phyloP scores from a whole-genome alignment of 306 rosid genomes.

The Trifolium fragiferum region DNA sequence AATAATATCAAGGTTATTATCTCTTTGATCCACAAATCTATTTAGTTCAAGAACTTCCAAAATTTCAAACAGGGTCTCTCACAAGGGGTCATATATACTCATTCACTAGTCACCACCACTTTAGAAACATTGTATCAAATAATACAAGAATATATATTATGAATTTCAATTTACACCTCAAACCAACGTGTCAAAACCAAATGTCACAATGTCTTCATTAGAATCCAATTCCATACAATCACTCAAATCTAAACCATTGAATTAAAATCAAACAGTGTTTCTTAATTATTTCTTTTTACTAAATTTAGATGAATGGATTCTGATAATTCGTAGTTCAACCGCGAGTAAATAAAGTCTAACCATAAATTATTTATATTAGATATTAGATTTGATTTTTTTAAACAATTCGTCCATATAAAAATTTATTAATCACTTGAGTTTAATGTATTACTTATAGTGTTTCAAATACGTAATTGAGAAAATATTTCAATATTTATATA shows the following conservation, averaged over 20 bases:
- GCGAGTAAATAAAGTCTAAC: too few species aligned
- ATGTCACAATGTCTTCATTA: not conserved
- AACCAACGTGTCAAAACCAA: constrained; percentile 34
- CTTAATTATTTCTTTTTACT: too few species aligned
- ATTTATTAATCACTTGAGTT: too few species aligned
- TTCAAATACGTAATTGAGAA: too few species aligned
- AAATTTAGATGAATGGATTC: too few species aligned
- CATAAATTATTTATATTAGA: too few species aligned
- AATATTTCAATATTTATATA: too few species aligned
- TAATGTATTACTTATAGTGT: too few species aligned
- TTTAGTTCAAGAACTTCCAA: constrained; percentile 40
- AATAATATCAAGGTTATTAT: not conserved
- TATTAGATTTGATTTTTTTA: too few species aligned
- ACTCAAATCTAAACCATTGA: not conserved
- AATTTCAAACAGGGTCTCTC: constrained; percentile 30
- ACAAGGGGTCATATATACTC: not conserved
- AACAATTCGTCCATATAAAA: too few species aligned
- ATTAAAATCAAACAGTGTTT: not conserved
- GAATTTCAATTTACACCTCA: not conserved
- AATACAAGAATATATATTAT: not conserved
- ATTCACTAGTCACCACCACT: constrained; percentile 11
- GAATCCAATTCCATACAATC: constrained; percentile 1
- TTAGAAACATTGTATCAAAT: not conserved
- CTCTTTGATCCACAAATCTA: constrained; percentile 27
- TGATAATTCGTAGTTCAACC: too few species aligned